These are phyloP conservation scores for Tricholoma bakamatsutake DNA, from an alignment of 768 basidiomycete species.

Conservation along the genomic window DNA sequence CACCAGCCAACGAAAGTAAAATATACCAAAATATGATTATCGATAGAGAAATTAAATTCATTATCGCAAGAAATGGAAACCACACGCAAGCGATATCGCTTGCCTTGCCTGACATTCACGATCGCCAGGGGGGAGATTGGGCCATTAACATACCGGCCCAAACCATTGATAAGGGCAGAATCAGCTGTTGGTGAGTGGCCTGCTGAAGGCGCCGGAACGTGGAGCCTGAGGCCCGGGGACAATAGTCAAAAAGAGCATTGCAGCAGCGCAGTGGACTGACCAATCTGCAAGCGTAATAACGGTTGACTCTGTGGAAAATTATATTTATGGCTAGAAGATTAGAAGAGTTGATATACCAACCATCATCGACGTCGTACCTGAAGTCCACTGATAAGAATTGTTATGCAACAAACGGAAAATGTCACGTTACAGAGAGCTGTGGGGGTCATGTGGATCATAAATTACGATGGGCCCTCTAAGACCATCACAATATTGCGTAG, in stretches of 20 bases:
- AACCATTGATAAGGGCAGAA: background rate
- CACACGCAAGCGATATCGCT: constrained; percentile 49
- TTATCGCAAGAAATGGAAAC: constrained; percentile 44
- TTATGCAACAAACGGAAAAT: background rate
- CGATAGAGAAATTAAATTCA: constrained; percentile 35
- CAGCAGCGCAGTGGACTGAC: constrained; percentile 11
- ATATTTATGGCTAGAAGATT: too few species aligned
- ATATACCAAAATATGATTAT: constrained; percentile 27
- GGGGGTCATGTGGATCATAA: constrained; percentile 33
- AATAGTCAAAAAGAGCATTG: background rate
- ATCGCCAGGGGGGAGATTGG: constrained; percentile 28
- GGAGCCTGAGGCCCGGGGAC: constrained; percentile 31
- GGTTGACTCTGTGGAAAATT: constrained; percentile 26
- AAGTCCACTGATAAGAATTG: too few species aligned
- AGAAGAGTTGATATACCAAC: background rate
- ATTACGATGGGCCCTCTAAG: constrained; percentile 31
- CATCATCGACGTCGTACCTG: constrained; percentile 12
- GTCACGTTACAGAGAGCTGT: constrained; percentile 21
- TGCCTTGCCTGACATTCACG: constrained; percentile 31
- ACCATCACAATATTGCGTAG: constrained; percentile 46
- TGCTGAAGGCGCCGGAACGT: constrained; percentile 19
- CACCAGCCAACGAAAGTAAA: background rate
- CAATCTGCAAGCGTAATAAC: constrained; percentile 36
- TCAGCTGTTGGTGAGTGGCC: constrained; percentile 19
- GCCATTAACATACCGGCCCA: constrained; percentile 15